Conservation (phyloP, 1,139 yeast species). For the Lodderomyces beijingensis region DNA sequence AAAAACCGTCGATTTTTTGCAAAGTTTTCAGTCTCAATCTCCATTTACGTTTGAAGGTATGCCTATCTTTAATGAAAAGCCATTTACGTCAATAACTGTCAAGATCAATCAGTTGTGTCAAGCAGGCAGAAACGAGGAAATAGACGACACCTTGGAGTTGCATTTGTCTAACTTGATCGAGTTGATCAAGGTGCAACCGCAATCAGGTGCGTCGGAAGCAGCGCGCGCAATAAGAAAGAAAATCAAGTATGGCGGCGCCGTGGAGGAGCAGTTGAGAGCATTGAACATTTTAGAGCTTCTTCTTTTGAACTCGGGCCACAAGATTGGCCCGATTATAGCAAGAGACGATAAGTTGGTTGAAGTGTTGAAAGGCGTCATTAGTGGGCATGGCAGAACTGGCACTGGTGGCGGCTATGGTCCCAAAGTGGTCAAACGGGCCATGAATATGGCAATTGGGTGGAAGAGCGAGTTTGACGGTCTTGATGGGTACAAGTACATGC, state of each 20-base stretch:
- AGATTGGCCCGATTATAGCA: constrained; percentile 49
- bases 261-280: constrained; percentile 59
- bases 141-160: constrained; percentile 27
- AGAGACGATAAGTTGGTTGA: constrained; percentile 70
- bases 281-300: constrained; percentile 68
- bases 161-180: constrained; percentile 36
- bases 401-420: constrained; percentile 38
- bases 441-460: constrained; percentile 62
- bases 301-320: constrained; percentile 67
- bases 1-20: too few relatives aligned
- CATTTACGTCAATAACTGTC: constrained; percentile 40
- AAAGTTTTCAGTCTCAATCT: too few relatives aligned
- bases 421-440: constrained; percentile 43
- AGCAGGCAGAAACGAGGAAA: constrained; percentile 23
- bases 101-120: constrained; percentile 40
- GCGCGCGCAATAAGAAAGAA: constrained; percentile 88
- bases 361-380: constrained; percentile 50
- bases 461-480: constrained; percentile 48
- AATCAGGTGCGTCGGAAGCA: constrained; percentile 64
- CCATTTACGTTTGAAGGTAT: too few relatives aligned
- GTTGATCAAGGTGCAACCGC: constrained; percentile 36
- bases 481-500: constrained; percentile 49
- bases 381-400: constrained; percentile 34
- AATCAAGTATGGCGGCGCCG: constrained; percentile 71
- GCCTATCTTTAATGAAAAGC: constrained; percentile 43